Conservation (phyloP, 306 rosid species). For the Dicorynia guianensis region DNA sequence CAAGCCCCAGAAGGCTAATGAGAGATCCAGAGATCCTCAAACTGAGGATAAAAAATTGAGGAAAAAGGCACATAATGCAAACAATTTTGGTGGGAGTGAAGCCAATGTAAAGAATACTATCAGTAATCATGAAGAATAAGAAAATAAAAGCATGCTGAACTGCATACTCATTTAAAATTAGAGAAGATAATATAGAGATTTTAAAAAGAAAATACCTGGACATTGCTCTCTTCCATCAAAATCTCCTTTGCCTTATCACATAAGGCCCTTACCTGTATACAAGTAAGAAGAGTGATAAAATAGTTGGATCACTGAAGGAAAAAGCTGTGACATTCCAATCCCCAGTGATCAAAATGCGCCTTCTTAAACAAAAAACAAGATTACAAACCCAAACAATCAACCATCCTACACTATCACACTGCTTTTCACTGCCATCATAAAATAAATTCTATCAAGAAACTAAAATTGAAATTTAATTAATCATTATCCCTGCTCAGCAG, state of each 20-base stretch:
- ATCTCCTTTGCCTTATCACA: slow-evolving; percentile 97
- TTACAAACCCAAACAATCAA: neutral
- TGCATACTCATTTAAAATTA: neutral
- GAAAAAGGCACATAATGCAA: slow-evolving; percentile 5
- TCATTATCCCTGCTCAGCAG: neutral
- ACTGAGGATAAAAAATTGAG: neutral
- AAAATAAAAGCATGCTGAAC: neutral
- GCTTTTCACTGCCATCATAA: neutral
- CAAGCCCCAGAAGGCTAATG: neutral
- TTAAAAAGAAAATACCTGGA: slow-evolving; percentile 64
- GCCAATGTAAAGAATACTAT: slow-evolving; percentile 7
- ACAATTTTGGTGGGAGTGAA: neutral
- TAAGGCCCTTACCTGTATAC: slow-evolving; percentile 72
- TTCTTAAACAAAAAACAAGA: neutral
- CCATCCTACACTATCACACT: slow-evolving; percentile 31
- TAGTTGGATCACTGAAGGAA: slow-evolving; percentile 16
- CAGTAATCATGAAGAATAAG: neutral
- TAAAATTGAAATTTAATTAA: slow-evolving; percentile 22
- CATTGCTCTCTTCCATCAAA: slow-evolving; percentile 97
- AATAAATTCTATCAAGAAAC: slow-evolving; percentile 14
- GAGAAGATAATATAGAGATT: neutral
- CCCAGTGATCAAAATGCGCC: slow-evolving; percentile 1
- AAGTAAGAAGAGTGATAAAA: slow-evolving; percentile 18
- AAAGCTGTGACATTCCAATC: neutral
- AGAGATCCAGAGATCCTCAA: slow-evolving; percentile 22